Conservation (phyloP, 2,329 filamentous ascomycete species). For the Cladophialophora exuberans region DNA sequence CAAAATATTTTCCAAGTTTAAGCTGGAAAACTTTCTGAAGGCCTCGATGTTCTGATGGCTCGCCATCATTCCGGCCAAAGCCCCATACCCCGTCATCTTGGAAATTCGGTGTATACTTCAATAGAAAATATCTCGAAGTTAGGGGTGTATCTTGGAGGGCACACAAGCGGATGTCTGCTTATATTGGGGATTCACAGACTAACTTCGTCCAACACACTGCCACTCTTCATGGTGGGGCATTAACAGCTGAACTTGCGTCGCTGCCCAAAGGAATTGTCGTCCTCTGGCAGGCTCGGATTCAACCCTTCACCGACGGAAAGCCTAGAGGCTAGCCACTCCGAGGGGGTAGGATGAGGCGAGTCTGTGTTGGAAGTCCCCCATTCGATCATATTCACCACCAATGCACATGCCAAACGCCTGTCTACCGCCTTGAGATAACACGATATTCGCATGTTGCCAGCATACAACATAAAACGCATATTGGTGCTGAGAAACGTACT, state of each 20-base stretch:
- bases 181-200: slow-evolving; percentile 18
- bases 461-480: neutral
- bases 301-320: slow-evolving; percentile 1
- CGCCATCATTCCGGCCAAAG: slow-evolving; percentile 29
- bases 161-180: slow-evolving; percentile 26
- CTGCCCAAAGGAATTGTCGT: slow-evolving; percentile 19
- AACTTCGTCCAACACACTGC: slow-evolving; percentile 21
- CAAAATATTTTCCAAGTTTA: slow-evolving; percentile 29
- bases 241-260: slow-evolving; percentile 11
- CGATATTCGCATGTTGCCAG: neutral
- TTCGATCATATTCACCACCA: neutral
- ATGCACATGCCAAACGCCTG: neutral
- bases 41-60: slow-evolving; percentile 25
- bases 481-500: neutral
- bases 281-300: neutral
- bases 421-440: neutral
- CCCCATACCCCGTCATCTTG: slow-evolving; percentile 28
- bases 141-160: slow-evolving; percentile 20
- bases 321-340: neutral
- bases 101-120: slow-evolving; percentile 1
- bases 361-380: neutral
- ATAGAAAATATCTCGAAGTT: slow-evolving; percentile 1
- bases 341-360: too few species aligned
- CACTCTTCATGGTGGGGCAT: slow-evolving; percentile 12
- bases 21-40: slow-evolving; percentile 28